These are phyloP conservation scores for Tetrahymena borealis DNA, from an alignment of 73 alveolate genomes.

Conservation along the genomic window DNA sequence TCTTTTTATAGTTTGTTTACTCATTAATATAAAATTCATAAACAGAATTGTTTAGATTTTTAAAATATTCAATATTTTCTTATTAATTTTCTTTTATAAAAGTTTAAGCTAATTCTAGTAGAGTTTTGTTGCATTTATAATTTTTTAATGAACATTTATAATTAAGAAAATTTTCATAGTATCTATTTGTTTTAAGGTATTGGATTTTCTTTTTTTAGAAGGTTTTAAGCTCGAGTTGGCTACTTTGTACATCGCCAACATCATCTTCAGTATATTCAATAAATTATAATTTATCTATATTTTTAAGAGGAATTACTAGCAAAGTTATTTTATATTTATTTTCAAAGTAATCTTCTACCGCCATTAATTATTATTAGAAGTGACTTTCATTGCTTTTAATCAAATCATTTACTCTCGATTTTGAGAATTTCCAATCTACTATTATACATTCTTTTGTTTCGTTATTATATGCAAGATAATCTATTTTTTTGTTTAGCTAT, in stretches of 20 bases:
- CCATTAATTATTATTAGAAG: not conserved
- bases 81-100: not conserved
- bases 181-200: not conserved
- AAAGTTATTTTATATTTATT: not conserved
- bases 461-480: not conserved
- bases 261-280: not conserved
- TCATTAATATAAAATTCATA: not conserved
- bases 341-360: not conserved
- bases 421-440: not conserved
- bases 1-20: not conserved
- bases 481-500: not conserved
- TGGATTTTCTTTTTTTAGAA: not conserved
- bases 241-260: not conserved
- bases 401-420: not conserved
- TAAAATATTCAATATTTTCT: not conserved
- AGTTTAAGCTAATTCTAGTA: not conserved
- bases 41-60: not conserved
- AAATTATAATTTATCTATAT: not conserved
- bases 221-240: not conserved
- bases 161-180: not conserved
- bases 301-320: not conserved
- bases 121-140: not conserved
- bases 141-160: not conserved
- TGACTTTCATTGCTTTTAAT: not conserved
- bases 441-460: not conserved